Evolutionary conservation across 192 early-diverging fungal genomes (phyloP), one percentile per base, ranked within the genome.

Genomic region (Mycoemilia scoparia): DNA sequence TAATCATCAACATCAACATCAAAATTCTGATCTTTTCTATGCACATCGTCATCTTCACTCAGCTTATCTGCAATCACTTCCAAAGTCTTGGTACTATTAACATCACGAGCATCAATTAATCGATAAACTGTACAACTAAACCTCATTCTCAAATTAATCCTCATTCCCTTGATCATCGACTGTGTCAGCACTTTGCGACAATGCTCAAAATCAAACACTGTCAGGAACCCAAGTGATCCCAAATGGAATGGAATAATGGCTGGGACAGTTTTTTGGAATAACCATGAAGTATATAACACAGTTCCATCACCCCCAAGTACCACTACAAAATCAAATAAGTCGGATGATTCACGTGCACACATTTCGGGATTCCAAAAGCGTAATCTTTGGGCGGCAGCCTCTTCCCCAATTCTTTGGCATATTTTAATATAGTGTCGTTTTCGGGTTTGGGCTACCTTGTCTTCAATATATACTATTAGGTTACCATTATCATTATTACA

Each of bases 241-340:
- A 91, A 51, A 40, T 87, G 79, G 60, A 96, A 91, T 0, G 91
- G 74, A 8, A 96, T 67, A n/a, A 95, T 73, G 0, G 89, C 87
- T 25, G 91, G 91, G 22, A 95, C 84, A 7, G 70, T 64, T 4
- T 45, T 49, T 55, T 95, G 86, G 47, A 83, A 80, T 20, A 96
- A 57, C 79, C 87, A 89, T 18, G 84, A 80, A 18, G 87, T 82
- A 49, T 78, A 96, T 17, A 93, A 64, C 6, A 93, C 87, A 1
- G 90, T 97, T 23, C 89, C 90, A 65, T 97, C 89, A 14, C 90
- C 92, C 24, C 90, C 90, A 46, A 97, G 73, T 46, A 87, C 95
- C 24, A 95, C 65, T 12, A 84, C 73, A 62, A 93, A 77, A 46
- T 89, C 87, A 51, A 95, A 82, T 4, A 72, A 39, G 38, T 83